Evolutionary conservation across 2,329 filamentous ascomycete species (phyloP), one percentile per base, ranked within the genome.

Genomic region (Aspergillus sp.): DNA sequence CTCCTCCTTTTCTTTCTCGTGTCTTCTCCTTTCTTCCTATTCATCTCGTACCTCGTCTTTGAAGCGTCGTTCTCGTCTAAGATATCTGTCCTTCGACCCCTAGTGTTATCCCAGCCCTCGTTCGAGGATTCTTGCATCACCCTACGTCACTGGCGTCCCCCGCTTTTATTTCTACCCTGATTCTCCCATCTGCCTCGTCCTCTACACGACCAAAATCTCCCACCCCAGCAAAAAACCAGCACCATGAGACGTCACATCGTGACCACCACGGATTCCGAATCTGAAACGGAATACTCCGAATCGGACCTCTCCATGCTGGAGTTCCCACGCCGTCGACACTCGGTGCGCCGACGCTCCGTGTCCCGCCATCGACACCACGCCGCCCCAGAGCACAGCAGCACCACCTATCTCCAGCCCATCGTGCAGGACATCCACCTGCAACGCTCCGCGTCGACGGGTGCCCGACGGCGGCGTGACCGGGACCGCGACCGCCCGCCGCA

Each of bases 391-490:
- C 44, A 52, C 30, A 57, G 55, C 40, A 66, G 60, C 50, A 60
- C 45, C 33, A 44, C 55, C 50, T 64, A 60, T 44, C 54, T 69
- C 14, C 61, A 54, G 16, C 69, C 69, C 11, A 52, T 59, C 11
- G 44, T 66, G 16, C 53, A 62, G 19, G 50, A 59, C 14, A 53
- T 58, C 8, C 60, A 57, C 30, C 47, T 71, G 5, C 62, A 64
- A 33, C 69, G 71, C 4, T 73, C 71, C 2, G 60, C 63, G 5
- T 74, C 71, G 6, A 72, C 67, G 3, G 70, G 70, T 13, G 62
- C 16, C 17, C 40, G 57, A 17, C 60, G 64, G 8, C 69, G 69
- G 17, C 61, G 53, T 14, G 22, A 22, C 22, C 58, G 57, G 16
- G 60, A 62, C 6, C 56, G 54, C 3, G 58, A 61, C 6, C 50